These are phyloP conservation scores for Phoma sp. DNA, from an alignment of 2,329 filamentous ascomycete species.

Conservation along the genomic window DNA sequence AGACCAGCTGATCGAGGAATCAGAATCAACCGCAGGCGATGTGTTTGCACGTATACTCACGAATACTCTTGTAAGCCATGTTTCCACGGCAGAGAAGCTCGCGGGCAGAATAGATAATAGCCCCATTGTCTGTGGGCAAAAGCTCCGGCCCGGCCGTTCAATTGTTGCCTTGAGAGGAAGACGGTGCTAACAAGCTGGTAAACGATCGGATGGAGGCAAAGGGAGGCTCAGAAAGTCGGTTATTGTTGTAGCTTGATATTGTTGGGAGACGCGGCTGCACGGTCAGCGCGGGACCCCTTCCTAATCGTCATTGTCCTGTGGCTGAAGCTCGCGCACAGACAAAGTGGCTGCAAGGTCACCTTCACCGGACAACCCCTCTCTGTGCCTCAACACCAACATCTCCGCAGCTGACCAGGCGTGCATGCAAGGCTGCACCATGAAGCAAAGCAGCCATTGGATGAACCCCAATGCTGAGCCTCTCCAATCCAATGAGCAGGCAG, in stretches of 20 bases:
- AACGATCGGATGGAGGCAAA: background rate
- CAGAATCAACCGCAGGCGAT: background rate
- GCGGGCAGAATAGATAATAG: constrained; percentile 71
- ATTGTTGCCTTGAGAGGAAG: background rate
- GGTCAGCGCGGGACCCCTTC: background rate
- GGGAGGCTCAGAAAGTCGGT: background rate
- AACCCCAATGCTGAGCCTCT: constrained; percentile 1
- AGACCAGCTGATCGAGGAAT: background rate
- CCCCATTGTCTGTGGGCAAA: constrained; percentile 58
- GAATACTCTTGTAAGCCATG: constrained; percentile 68
- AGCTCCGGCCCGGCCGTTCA: background rate
- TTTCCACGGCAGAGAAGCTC: constrained; percentile 64
- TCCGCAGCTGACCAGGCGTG: constrained; percentile 28
- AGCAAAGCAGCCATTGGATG: constrained; percentile 19
- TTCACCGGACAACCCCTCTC: constrained; percentile 12
- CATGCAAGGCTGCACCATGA: constrained; percentile 11
- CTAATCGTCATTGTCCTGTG: constrained; percentile 20
- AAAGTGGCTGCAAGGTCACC: background rate
- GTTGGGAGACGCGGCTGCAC: constrained; percentile 1
- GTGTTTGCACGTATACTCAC: constrained; percentile 52
- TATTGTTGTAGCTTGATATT: constrained; percentile 4
- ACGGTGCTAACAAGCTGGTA: background rate
- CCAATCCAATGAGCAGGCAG: constrained; percentile 20
- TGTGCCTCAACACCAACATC: constrained; percentile 22
- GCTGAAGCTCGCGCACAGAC: constrained; percentile 19